A percentile compares a stretch with the other conserved stretches of the same genome.
phyloP scores from a whole-genome alignment of 495 filamentous ascomycete genomes.

The Glarea lozoyensis region DNA sequence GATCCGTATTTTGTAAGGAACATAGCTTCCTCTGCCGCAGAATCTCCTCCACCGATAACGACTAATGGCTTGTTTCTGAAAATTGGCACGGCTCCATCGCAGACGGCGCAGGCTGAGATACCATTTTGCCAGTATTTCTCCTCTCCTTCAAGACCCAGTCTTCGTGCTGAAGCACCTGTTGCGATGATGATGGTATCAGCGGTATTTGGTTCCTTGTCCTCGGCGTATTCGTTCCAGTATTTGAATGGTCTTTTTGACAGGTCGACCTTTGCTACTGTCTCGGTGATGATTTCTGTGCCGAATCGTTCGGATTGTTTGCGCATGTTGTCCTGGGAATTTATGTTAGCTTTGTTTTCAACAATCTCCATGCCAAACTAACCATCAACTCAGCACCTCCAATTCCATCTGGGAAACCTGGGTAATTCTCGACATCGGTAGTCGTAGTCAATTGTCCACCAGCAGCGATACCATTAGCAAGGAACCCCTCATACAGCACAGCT shows the following conservation, averaged over 20 bases:
- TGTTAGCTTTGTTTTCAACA: constrained; percentile 3
- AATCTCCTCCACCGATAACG: constrained; percentile 95
- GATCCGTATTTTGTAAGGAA: constrained; percentile 97
- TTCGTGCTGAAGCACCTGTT: constrained; percentile 83
- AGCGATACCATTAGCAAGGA: constrained; percentile 93
- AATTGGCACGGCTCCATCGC: constrained; percentile 94
- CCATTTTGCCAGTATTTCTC: constrained; percentile 43
- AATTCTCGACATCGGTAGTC: constrained; percentile 98
- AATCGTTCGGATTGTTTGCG: constrained; percentile 82
- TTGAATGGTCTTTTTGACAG: constrained; percentile 80
- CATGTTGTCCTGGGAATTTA: constrained; percentile 64
- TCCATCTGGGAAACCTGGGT: constrained; percentile 82
- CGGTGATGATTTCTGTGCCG: constrained; percentile 82
- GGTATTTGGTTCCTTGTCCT: constrained; percentile 66
- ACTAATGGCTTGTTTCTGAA: constrained; percentile 93
- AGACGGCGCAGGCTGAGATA: constrained; percentile 93
- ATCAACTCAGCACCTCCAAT: constrained; percentile 82
- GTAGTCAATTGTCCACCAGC: constrained; percentile 95
- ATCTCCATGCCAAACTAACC: constrained; percentile 30
- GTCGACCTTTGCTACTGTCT: constrained; percentile 87
- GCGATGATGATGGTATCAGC: constrained; percentile 90
- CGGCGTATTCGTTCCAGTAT: constrained; percentile 76
- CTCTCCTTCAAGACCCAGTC: constrained; percentile 79
- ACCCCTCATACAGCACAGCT: constrained; percentile 89
- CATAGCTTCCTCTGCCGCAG: constrained; percentile 92